phyloP scores from a whole-genome alignment of 345 rosid species.

The Eutrema heterophyllum region DNA sequence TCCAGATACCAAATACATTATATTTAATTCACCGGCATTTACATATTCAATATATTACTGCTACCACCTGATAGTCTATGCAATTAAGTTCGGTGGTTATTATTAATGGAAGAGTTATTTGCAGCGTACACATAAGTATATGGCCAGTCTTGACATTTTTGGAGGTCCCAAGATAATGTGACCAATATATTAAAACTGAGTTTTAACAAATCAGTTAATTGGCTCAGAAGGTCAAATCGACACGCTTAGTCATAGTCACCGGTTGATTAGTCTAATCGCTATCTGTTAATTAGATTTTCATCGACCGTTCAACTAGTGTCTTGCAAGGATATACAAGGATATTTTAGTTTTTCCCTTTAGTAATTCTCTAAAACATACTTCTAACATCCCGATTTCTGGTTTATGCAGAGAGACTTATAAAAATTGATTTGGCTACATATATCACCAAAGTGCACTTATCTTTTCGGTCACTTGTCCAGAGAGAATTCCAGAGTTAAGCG shows the following conservation, averaged over 20 bases:
- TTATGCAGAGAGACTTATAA: too few relatives aligned
- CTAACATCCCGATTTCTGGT: too few relatives aligned
- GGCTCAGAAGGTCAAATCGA: background rate
- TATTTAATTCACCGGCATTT: slow-evolving; percentile 12
- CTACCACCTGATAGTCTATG: background rate
- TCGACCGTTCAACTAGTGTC: background rate
- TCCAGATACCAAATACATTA: background rate
- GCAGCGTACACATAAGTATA: background rate
- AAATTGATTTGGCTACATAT: too few relatives aligned
- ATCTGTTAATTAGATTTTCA: background rate
- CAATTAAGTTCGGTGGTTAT: background rate
- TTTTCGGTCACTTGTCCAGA: too few relatives aligned
- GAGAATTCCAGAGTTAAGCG: too few relatives aligned
- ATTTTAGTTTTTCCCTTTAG: background rate
- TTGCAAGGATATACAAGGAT: background rate
- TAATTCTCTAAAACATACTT: background rate
- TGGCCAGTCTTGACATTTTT: background rate
- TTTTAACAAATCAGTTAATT: background rate
- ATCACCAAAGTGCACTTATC: too few relatives aligned
- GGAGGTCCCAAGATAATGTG: background rate
- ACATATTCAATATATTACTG: background rate
- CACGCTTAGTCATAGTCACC: background rate
- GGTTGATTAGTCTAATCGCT: background rate
- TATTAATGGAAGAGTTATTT: background rate
- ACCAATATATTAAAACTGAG: background rate